Evolutionary conservation across 352 stramenopile species (phyloP).

Genomic region (Globisporangium camurandrum): DNA sequence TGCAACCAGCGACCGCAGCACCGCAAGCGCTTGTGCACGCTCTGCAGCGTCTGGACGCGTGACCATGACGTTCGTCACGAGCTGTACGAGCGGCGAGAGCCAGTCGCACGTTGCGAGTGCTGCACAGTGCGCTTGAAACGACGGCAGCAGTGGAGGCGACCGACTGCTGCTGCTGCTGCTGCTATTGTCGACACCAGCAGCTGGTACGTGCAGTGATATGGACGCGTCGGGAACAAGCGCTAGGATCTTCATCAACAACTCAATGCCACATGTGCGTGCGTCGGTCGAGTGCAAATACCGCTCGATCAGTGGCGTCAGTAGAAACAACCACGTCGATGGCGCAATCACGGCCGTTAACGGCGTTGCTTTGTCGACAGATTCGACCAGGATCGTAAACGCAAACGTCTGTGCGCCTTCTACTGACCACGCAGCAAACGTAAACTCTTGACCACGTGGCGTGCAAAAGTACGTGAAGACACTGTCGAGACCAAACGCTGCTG

Average conservation of each 20-base stretch:
- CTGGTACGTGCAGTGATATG: background rate
- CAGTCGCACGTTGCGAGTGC: slow-evolving; percentile 37
- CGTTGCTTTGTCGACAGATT: background rate
- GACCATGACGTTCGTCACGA: slow-evolving; percentile 66
- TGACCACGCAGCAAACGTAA: slow-evolving; percentile 56
- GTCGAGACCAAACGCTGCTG: slow-evolving; percentile 23
- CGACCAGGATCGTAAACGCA: slow-evolving; percentile 20
- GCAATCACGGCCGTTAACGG: slow-evolving; percentile 19
- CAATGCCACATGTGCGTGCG: background rate
- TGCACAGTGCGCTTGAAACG: slow-evolving; percentile 8
- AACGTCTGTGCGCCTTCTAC: slow-evolving; percentile 33
- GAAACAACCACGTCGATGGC: slow-evolving; percentile 39
- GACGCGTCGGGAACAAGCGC: background rate
- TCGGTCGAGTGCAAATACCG: slow-evolving; percentile 12
- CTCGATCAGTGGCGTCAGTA: slow-evolving; percentile 28
- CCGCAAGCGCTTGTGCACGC: slow-evolving; percentile 25
- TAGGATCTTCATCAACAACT: background rate
- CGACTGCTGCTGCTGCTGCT: too few species aligned
- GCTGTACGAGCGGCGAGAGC: slow-evolving; percentile 48
- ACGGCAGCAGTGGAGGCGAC: too few species aligned
- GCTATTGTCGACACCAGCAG: background rate
- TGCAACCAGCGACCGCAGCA: slow-evolving; percentile 30
- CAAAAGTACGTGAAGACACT: slow-evolving; percentile 44
- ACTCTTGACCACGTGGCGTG: slow-evolving; percentile 34
- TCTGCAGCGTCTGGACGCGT: slow-evolving; percentile 38